phyloP scores from a whole-genome alignment of 805 yeast species.

The Kurtzmaniella fragi region DNA sequence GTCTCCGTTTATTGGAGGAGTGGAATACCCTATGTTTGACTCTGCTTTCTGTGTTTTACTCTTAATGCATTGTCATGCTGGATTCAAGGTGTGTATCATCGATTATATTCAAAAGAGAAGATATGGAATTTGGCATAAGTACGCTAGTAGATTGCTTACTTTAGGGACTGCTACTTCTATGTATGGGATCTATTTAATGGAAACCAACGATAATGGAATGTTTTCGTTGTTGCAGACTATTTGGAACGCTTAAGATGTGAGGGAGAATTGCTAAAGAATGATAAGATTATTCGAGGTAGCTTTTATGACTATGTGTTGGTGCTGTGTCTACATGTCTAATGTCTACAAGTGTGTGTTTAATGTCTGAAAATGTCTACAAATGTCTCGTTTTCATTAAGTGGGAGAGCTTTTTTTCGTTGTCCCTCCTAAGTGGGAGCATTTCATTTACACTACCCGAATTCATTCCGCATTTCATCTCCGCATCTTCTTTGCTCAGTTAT shows the following conservation, averaged over 20 bases:
- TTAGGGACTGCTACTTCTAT: constrained; percentile 67
- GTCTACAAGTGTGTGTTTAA: too few species aligned
- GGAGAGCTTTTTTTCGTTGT: too few species aligned
- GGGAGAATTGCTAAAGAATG: constrained; percentile 8
- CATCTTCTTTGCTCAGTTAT: too few species aligned
- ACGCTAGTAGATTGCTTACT: constrained; percentile 63
- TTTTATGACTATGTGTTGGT: too few species aligned
- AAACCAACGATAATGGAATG: constrained; percentile 76
- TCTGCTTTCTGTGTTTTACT: constrained; percentile 61
- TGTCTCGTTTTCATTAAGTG: too few species aligned
- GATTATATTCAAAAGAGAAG: constrained; percentile 89
- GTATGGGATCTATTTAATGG: constrained; percentile 78
- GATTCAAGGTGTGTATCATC: constrained; percentile 84
- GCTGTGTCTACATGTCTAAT: too few species aligned
- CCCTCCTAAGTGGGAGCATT: too few species aligned
- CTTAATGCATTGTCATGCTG: constrained; percentile 77
- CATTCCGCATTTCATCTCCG: too few species aligned
- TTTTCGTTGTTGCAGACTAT: constrained; percentile 56
- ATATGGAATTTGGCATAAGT: constrained; percentile 70
- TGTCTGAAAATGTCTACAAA: too few species aligned
- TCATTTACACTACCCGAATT: too few species aligned
- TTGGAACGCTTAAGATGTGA: constrained; percentile 47
- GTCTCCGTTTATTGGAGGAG: constrained; percentile 73
- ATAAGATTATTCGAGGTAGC: constrained; percentile 1
- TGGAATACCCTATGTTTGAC: constrained; percentile 65